These are phyloP conservation scores for Sclerotinia glacialis DNA, from an alignment of 2,329 filamentous ascomycete species.

Conservation along the genomic window DNA sequence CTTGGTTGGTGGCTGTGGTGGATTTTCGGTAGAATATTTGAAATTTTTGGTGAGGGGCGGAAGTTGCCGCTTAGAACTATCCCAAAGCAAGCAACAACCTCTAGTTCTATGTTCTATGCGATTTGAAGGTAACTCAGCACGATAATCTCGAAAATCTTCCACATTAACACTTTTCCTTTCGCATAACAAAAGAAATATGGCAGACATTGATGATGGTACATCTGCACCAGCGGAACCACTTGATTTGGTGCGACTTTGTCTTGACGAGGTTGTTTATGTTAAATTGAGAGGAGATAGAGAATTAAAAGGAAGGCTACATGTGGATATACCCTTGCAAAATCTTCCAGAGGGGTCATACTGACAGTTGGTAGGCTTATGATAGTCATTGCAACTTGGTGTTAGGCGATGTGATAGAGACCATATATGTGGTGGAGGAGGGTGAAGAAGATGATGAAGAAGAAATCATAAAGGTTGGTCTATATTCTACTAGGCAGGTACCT, in stretches of 20 bases:
- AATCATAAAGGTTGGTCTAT: conserved; percentile 61
- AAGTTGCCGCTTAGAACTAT: not conserved
- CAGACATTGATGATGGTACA: conserved; percentile 73
- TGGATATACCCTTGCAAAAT: conserved; percentile 48
- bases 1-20: not conserved
- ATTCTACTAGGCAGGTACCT: not conserved
- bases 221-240: conserved; percentile 78
- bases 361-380: conserved; percentile 75
- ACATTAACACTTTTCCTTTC: conserved; percentile 1
- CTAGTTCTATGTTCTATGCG: too few relatives aligned
- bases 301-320: conserved; percentile 90
- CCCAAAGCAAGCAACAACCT: not conserved
- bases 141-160: conserved; percentile 10
- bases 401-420: conserved; percentile 95
- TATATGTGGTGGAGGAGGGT: conserved; percentile 88
- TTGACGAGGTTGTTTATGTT: conserved; percentile 96
- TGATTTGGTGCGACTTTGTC: conserved; percentile 88
- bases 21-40: conserved; percentile 7
- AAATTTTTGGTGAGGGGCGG: conserved; percentile 15
- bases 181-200: conserved; percentile 57
- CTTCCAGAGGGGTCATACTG: conserved; percentile 27
- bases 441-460: conserved; percentile 69
- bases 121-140: conserved; percentile 4
- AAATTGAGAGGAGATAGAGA: conserved; percentile 95
- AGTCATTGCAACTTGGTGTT: conserved; percentile 97